Base-by-base conservation (phyloP, 306 rosid species). In the Quercus bicolor region DNA sequence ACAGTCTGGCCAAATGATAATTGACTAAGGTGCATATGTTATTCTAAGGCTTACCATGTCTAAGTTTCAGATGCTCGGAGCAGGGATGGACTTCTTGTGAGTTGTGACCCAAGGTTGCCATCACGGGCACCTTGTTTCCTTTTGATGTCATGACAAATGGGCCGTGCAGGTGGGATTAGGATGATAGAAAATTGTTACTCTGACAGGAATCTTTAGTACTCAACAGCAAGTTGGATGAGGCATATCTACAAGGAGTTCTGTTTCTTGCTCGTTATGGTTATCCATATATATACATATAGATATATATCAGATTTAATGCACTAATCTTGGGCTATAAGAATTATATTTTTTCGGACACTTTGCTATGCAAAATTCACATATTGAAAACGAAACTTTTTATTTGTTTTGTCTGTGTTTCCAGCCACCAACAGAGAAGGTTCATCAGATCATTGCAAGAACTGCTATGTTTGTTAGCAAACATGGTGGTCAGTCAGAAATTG, bases 51-150 rank as follows among this genome's bases (percentile, higher is more conserved):
- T 91, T 91, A 87, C 78, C 82, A 86, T 93, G 98, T 93, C 98
- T 93, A 91, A 93, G 98, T 93, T 93, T 93, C 98, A 93, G 97
- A 93, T 93, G 89, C 91, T 89, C 60, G 93, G 93, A 93, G 98
- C 91, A 83, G 86, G 75, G 80, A 79, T 64, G 97, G 87, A 81
- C 91, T 91, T 91, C 94, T 86, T 89, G 80, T 85, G 92, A 86
- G 85, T 86, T 89, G 82, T 85, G 93, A 86, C 86, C 80, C 90
- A 87, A 86, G 94, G 92, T 89, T 86, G 90, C 90, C 90, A 77
- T 86, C 89, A 72, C 84, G 78, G 90, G 89, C 93, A 85, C 89
- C 92, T 89, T 85, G 73, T 78, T 87, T 89, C 89, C 90, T 89
- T 85, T 87, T 89, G 90, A 79, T 89, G 74, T 89, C 93, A 84